Percentiles rank a stretch among this genome's conserved stretches.
Evolutionary conservation across 2,329 filamentous ascomycete species (phyloP).

Genomic region (Dothideomycetidae sp.): DNA sequence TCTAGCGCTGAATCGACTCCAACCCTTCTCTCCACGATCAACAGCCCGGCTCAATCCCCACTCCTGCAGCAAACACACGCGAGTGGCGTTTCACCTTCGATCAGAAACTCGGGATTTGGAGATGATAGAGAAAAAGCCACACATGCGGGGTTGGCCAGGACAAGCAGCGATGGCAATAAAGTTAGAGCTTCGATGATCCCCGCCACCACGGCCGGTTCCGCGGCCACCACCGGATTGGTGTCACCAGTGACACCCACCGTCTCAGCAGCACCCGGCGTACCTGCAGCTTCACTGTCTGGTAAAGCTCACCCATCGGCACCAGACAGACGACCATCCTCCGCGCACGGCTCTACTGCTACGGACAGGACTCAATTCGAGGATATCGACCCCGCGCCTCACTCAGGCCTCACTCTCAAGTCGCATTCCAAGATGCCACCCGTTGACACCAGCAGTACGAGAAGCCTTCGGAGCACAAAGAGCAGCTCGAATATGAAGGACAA

Average conservation of each 20-base stretch:
- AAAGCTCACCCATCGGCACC: conserved; percentile 69
- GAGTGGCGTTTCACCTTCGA: background rate
- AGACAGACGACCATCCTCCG: conserved; percentile 81
- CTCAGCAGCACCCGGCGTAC: conserved; percentile 42
- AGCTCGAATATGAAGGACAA: conserved; percentile 42
- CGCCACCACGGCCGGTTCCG: conserved; percentile 34
- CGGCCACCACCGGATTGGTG: conserved; percentile 63
- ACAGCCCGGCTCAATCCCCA: conserved; percentile 29
- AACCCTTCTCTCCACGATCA: conserved; percentile 1
- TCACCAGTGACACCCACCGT: conserved; percentile 62
- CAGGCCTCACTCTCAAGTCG: background rate
- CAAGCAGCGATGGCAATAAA: conserved; percentile 16
- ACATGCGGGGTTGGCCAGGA: conserved; percentile 15
- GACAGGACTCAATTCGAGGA: conserved; percentile 84
- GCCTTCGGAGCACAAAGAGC: conserved; percentile 6
- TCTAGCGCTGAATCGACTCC: conserved; percentile 8
- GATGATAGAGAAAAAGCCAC: too few species aligned
- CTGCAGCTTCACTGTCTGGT: conserved; percentile 58
- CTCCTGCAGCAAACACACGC: conserved; percentile 45
- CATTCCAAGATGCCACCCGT: conserved; percentile 13
- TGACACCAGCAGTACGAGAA: conserved; percentile 21
- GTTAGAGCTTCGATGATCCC: conserved; percentile 34
- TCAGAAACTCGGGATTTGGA: too few species aligned
- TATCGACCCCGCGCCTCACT: conserved; percentile 47
- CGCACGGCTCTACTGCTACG: conserved; percentile 82